Evolutionary conservation across 176 grass and related monocot genomes (phyloP).

Genomic region (Miscanthus lutarioriparius): DNA sequence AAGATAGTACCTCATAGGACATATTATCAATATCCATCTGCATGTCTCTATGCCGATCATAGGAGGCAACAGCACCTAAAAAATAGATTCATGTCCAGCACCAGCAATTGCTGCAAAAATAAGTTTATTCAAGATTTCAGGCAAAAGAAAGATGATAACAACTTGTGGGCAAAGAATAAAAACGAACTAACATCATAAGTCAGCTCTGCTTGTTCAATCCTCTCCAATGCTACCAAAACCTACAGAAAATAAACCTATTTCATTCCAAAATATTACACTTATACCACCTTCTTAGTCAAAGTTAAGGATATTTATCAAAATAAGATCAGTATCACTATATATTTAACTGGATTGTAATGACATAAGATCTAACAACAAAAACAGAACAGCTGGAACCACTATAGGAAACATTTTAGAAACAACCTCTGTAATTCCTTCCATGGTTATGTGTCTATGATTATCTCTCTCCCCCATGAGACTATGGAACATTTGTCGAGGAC

Average conservation of each 20-base stretch:
- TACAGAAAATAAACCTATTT: conserved; percentile 22
- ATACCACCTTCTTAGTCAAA: not conserved
- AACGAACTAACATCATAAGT: conserved; percentile 59
- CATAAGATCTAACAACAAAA: conserved; percentile 13
- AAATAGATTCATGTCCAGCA: conserved; percentile 59
- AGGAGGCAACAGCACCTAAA: conserved; percentile 44
- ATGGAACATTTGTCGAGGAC: conserved; percentile 8
- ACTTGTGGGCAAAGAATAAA: conserved; percentile 20
- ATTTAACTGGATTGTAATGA: not conserved
- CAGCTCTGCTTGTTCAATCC: conserved; percentile 67
- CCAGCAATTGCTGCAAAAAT: conserved; percentile 61
- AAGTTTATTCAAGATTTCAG: conserved; percentile 20
- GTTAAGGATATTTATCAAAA: not conserved
- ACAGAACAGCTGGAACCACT: not conserved
- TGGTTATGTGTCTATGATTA: conserved; percentile 31
- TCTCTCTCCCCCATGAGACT: conserved; percentile 24
- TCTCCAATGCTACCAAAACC: conserved; percentile 66
- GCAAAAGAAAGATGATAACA: conserved; percentile 11
- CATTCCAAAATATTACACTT: not conserved
- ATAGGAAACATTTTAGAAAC: conserved; percentile 19
- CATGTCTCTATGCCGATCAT: conserved; percentile 74
- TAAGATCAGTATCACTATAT: not conserved
- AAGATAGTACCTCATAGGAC: conserved; percentile 81
- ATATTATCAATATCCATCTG: conserved; percentile 89
- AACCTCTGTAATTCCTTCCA: conserved; percentile 77